These are phyloP conservation scores for Coleophoma eucalyptorum DNA, from an alignment of 2,329 filamentous ascomycete species.

Conservation along the genomic window DNA sequence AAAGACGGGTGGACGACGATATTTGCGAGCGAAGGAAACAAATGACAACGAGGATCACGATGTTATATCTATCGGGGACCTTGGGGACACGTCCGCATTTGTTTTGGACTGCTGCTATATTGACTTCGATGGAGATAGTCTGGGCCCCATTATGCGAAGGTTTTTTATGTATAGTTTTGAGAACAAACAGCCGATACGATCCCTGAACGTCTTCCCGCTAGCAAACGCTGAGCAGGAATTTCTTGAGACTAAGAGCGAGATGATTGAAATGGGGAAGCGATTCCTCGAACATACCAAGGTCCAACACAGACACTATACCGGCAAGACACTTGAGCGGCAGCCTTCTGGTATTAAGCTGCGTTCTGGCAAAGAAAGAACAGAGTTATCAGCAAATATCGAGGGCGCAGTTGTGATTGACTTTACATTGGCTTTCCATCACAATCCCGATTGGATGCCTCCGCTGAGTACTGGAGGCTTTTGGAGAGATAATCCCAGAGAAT, in stretches of 20 bases:
- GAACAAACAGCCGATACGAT: slow-evolving; percentile 4
- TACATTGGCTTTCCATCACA: slow-evolving; percentile 10
- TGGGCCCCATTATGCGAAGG: neutral
- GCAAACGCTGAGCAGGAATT: neutral
- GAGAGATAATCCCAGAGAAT: neutral
- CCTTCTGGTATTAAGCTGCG: neutral
- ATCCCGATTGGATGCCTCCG: slow-evolving; percentile 26
- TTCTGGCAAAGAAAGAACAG: slow-evolving; percentile 6
- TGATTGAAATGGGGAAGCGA: neutral
- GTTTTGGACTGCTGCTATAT: slow-evolving; percentile 5
- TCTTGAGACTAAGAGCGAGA: neutral
- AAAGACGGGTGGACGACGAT: neutral
- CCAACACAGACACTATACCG: slow-evolving; percentile 1
- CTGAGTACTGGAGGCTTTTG: neutral
- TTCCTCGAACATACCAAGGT: neutral
- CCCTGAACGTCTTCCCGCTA: slow-evolving; percentile 5
- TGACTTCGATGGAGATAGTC: slow-evolving; percentile 4
- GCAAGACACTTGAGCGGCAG: slow-evolving; percentile 1
- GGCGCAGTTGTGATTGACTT: slow-evolving; percentile 22
- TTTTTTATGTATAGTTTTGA: neutral
- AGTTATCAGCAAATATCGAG: slow-evolving; percentile 5
- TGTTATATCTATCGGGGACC: neutral
- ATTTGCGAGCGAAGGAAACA: neutral
- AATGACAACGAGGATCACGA: neutral
- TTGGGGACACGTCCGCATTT: neutral